Evolutionary conservation across 1,284 basidiomycete species (phyloP), one percentile per base, ranked within the genome.

Genomic region (Rhizopogon parksii): DNA sequence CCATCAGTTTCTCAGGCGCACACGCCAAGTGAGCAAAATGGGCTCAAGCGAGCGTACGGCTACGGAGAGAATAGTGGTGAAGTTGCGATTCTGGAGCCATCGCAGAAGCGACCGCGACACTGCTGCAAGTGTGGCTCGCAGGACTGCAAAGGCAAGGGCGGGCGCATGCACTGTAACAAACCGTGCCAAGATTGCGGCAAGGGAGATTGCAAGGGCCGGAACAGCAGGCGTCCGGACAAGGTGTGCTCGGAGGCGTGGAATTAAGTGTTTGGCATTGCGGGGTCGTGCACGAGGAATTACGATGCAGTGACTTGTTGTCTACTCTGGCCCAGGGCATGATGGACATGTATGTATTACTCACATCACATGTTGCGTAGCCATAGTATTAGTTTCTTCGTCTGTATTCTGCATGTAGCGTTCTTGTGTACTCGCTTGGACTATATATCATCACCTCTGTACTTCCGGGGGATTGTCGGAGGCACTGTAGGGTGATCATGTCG

Each of bases 71-170:
- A 56, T 14, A 1, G 55, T 11, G 34, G 56, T 3, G 64, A 69
- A 47, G 64, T 68, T 4, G 59, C 67, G 3, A 66, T 68, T 40
- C 55, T 66, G 1, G 71, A 72, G 45, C 67, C 66, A 2, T 66
- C 70, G 2, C 68, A 66, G 53, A 77, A 77, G 54, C 73, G 76
- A 6, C 68, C 76, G 3, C 65, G 75, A 46, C 75, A 76, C 56
- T 76, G 85, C 59, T 82, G 81, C 62, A 88, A 88, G 68, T 88
- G 85, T 53, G 85, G 85, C 9, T 81, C 77, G 40, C 79, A 83
- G 63, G 79, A 84, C 24, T 88, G 85, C 66, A 88, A 88, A 64
- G 85, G 85, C 42, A 88, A 87, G 57, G 85, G 85, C 8, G 85
- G 85, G 6, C 71, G 83, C 25, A 70, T 71, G 40, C 86, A 85